phyloP scores from a whole-genome alignment of 2,329 filamentous ascomycete genomes.

The Fusarium nematophilum region DNA sequence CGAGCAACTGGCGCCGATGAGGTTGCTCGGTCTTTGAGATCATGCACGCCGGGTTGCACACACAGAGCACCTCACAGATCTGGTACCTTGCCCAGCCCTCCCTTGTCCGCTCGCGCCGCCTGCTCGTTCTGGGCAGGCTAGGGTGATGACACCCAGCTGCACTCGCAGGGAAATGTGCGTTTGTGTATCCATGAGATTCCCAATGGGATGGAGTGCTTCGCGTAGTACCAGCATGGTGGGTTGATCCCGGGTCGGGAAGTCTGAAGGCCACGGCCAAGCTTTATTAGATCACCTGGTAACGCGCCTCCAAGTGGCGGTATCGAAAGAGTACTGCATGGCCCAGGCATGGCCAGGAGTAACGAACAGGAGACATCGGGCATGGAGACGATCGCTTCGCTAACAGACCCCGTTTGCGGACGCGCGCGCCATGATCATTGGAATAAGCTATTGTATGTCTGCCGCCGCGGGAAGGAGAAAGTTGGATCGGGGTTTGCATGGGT shows the following conservation, averaged over 20 bases:
- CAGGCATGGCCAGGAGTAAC: conserved; percentile 1
- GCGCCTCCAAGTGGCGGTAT: conserved; percentile 4
- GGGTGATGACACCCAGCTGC: conserved; percentile 36
- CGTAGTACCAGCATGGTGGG: conserved; percentile 37
- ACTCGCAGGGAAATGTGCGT: conserved; percentile 14
- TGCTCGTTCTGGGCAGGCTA: conserved; percentile 22
- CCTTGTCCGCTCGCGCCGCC: conserved; percentile 24
- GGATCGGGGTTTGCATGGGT: too few relatives aligned
- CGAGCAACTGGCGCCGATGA: conserved; percentile 42
- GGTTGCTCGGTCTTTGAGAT: conserved; percentile 43
- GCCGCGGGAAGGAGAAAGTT: neutral
- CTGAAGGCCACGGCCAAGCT: conserved; percentile 17
- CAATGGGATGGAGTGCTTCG: conserved; percentile 37
- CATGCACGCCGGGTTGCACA: conserved; percentile 44
- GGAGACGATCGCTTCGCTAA: conserved; percentile 29
- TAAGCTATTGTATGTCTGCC: neutral
- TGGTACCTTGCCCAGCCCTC: conserved; percentile 37
- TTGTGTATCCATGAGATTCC: conserved; percentile 35
- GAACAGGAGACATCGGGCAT: conserved; percentile 2
- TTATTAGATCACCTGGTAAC: neutral
- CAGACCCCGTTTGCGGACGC: conserved; percentile 34
- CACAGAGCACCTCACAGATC: conserved; percentile 42
- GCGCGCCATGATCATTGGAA: conserved; percentile 21
- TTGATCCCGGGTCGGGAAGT: conserved; percentile 38
- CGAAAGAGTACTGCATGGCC: conserved; percentile 7